These are phyloP conservation scores for Parathielavia appendiculata DNA, from an alignment of 495 filamentous ascomycete species.

Conservation along the genomic window DNA sequence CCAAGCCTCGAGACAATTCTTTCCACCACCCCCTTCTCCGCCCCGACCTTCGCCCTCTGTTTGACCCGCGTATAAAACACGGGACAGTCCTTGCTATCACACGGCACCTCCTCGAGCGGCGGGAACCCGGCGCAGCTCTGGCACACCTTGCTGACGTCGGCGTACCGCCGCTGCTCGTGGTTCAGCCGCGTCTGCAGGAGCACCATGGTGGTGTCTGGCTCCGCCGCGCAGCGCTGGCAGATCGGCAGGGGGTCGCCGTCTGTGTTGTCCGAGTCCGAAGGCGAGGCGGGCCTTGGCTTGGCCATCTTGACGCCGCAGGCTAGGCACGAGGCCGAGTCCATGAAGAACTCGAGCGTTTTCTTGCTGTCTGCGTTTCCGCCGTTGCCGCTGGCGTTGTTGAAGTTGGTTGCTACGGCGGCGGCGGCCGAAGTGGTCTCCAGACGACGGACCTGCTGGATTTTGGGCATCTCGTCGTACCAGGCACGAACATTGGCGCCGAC, in stretches of 20 bases:
- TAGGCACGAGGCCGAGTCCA: constrained; percentile 72
- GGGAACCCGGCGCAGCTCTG: constrained; percentile 72
- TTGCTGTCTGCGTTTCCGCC: constrained; percentile 7
- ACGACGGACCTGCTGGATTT: constrained; percentile 66
- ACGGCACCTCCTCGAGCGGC: constrained; percentile 65
- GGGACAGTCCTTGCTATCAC: constrained; percentile 87
- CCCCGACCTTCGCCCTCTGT: constrained; percentile 57
- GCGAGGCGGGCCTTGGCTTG: constrained; percentile 23
- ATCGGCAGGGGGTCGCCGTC: constrained; percentile 31
- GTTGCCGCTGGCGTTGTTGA: background rate
- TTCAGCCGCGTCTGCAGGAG: constrained; percentile 57
- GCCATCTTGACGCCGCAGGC: constrained; percentile 66
- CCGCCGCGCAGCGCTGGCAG: constrained; percentile 57
- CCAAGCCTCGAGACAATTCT: constrained; percentile 55
- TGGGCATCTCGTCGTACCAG: constrained; percentile 98
- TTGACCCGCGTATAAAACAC: constrained; percentile 84
- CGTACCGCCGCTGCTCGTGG: constrained; percentile 56
- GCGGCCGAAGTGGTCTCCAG: constrained; percentile 40
- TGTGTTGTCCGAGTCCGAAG: background rate
- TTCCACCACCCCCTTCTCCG: constrained; percentile 50
- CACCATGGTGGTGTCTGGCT: constrained; percentile 54
- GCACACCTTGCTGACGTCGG: constrained; percentile 70
- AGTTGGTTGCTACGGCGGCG: background rate
- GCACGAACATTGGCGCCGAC: constrained; percentile 85
- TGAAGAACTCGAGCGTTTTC: constrained; percentile 80